Conservation (phyloP, 2,329 filamentous ascomycete species). For the Clonostachys sp. region DNA sequence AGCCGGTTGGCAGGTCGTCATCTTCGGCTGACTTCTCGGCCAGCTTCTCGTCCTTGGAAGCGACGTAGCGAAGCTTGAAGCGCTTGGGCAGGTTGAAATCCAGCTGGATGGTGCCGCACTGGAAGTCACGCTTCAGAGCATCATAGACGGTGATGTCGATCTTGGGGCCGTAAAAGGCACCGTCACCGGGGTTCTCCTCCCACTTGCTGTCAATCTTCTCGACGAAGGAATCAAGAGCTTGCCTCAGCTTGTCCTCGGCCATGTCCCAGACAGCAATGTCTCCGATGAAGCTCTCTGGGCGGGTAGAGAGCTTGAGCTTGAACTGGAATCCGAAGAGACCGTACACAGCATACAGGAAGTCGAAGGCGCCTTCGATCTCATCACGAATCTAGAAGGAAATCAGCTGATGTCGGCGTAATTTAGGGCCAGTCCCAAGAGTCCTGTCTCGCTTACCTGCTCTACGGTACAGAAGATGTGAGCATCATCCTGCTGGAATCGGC, state of each 20-base stretch:
- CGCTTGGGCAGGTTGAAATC: slow-evolving; percentile 69
- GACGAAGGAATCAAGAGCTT: slow-evolving; percentile 75
- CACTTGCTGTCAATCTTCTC: slow-evolving; percentile 59
- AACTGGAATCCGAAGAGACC: slow-evolving; percentile 67
- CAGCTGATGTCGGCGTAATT: not conserved
- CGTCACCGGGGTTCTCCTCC: slow-evolving; percentile 91
- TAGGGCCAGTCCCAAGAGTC: not conserved
- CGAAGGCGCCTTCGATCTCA: slow-evolving; percentile 73
- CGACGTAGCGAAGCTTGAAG: slow-evolving; percentile 37
- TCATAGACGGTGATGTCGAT: slow-evolving; percentile 95
- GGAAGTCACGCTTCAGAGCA: slow-evolving; percentile 65
- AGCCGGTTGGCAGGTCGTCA: slow-evolving; percentile 57
- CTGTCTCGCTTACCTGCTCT: slow-evolving; percentile 19
- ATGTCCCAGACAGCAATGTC: slow-evolving; percentile 83
- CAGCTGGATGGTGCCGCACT: slow-evolving; percentile 79
- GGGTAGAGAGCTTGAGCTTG: slow-evolving; percentile 91
- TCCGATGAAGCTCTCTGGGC: slow-evolving; percentile 83
- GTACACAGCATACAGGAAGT: slow-evolving; percentile 73
- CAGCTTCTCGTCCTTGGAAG: slow-evolving; percentile 43
- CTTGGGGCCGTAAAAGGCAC: slow-evolving; percentile 98
- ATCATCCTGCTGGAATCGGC: slow-evolving; percentile 94
- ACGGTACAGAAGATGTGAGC: slow-evolving; percentile 84
- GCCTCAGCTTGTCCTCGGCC: slow-evolving; percentile 76
- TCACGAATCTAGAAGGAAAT: slow-evolving; percentile 21
- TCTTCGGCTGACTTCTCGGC: slow-evolving; percentile 38